Conservation (phyloP, 2,329 filamentous ascomycete species). For the Bipolaris victoriae region DNA sequence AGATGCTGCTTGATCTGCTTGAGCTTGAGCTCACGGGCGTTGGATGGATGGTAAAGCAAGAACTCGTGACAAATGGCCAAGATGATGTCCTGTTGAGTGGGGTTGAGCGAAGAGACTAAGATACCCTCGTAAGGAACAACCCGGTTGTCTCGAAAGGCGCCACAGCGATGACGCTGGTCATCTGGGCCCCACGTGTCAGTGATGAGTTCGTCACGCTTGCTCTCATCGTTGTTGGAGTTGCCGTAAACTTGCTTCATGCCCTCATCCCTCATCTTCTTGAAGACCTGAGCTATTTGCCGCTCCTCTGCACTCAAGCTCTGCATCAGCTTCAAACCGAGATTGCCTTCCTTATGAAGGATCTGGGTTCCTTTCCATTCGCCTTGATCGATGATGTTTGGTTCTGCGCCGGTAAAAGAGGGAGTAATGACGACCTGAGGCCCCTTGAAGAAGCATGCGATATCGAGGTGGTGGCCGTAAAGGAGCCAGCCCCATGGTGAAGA, state of each 20-base stretch:
- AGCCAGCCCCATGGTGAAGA: conserved; percentile 71
- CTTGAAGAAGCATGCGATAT: conserved; percentile 72
- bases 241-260: conserved; percentile 62
- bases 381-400: conserved; percentile 75
- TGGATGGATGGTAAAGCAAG: conserved; percentile 68
- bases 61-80: conserved; percentile 67
- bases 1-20: conserved; percentile 62
- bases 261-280: conserved; percentile 65
- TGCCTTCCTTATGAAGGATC: conserved; percentile 70
- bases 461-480: conserved; percentile 81
- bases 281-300: conserved; percentile 62
- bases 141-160: conserved; percentile 79
- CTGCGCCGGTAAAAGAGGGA: conserved; percentile 80
- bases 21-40: conserved; percentile 62
- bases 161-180: conserved; percentile 78
- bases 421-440: conserved; percentile 69
- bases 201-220: conserved; percentile 47
- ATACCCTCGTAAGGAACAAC: conserved; percentile 75
- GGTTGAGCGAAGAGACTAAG: conserved; percentile 57
- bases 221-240: conserved; percentile 33
- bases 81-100: conserved; percentile 61
- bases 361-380: conserved; percentile 68
- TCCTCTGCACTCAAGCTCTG: conserved; percentile 60
- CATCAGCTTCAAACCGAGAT: conserved; percentile 71
- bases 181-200: conserved; percentile 77